Base-by-base conservation (phyloP, 2,329 filamentous ascomycete genomes). In the Sclerotinia borealis region DNA sequence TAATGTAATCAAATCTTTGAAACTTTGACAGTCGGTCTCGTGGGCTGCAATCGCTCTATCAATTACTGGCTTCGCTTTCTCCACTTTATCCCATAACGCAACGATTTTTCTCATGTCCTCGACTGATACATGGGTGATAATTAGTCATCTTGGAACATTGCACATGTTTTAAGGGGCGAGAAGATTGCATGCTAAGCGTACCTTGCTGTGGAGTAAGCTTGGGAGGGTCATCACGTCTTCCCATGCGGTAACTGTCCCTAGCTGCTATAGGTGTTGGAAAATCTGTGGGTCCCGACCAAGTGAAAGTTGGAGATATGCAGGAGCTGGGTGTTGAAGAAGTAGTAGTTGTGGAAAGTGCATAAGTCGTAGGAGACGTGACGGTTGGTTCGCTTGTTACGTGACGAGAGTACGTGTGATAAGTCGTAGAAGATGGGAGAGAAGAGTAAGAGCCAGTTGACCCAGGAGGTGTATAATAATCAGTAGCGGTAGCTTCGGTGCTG, bases 81-180 rank as follows among this genome's bases (percentile, higher is more conserved):
- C 47, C n/a, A 49, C 31, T 19, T 19, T 7, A 31, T 49, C 47
- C 17, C 10, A 49, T 31, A 49, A 29, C 4, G 8, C 15, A 17
- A 49, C 10, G 11, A 49, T 25, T 22, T 17, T 10, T 49, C 27
- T 49, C 19, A 49, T 10, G 5, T 9, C 6, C 27, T 49, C 47
- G 15, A 49, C 47, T 49, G 17, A 19, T 31, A 6, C 5, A 31
- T 11, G 9, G 19, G 19, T n/a, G 1, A 17, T n/a, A 3, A 19
- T 5, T n/a, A 7, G 11, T 31, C 17, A 31, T 4, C 17, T 13
- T 13, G 17, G 4, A 2, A 25, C 17, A 3, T n/a, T 10, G 15
- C 19, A 41, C 15, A 19, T 4, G 8, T 0, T n/a, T 1, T 2
- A 0, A 7, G 27, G 8, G 11, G 3, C 1, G 9, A 29, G 27